Conservation (phyloP, 208 protist species). For the Leptomonas seymouri region DNA sequence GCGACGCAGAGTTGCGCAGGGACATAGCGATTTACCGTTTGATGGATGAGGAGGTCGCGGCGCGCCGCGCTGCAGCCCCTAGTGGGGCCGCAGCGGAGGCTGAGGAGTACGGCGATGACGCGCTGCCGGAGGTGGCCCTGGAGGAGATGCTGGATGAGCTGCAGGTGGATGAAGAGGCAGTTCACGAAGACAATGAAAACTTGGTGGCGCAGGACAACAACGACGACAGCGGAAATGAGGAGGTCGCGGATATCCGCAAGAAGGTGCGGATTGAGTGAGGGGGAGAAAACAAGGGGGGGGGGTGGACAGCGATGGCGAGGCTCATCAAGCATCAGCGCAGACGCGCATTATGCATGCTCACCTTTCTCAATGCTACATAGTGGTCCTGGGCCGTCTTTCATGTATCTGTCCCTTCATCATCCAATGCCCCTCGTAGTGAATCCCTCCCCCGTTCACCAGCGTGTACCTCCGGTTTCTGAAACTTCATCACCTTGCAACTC, state of each 20-base stretch:
- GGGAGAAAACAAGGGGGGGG: not conserved
- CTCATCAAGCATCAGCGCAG: too few relatives aligned
- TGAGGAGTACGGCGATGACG: slow-evolving; percentile 62
- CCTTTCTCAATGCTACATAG: too few relatives aligned
- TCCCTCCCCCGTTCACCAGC: too few relatives aligned
- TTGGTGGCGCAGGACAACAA: not conserved
- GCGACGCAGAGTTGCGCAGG: slow-evolving; percentile 77
- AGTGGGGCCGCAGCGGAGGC: slow-evolving; percentile 10
- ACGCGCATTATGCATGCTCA: too few relatives aligned
- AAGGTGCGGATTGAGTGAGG: slow-evolving; percentile 36
- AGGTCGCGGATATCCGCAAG: slow-evolving; percentile 31
- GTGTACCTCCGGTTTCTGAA: too few relatives aligned
- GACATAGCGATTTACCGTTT: slow-evolving; percentile 87
- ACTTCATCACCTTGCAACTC: too few relatives aligned
- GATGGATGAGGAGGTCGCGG: slow-evolving; percentile 52
- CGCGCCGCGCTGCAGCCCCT: slow-evolving; percentile 20
- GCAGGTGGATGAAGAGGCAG: slow-evolving; percentile 59
- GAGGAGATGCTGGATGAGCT: slow-evolving; percentile 91
- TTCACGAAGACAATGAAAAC: slow-evolving; percentile 11
- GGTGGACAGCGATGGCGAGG: not conserved
- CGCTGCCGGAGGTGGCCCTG: slow-evolving; percentile 59
- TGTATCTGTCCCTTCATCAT: too few relatives aligned
- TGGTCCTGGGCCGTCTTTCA: too few relatives aligned
- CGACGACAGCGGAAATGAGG: slow-evolving; percentile 19
- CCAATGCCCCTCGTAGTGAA: too few relatives aligned